Conservation (phyloP, 495 filamentous ascomycete species). For the Penicillium crystallinum region DNA sequence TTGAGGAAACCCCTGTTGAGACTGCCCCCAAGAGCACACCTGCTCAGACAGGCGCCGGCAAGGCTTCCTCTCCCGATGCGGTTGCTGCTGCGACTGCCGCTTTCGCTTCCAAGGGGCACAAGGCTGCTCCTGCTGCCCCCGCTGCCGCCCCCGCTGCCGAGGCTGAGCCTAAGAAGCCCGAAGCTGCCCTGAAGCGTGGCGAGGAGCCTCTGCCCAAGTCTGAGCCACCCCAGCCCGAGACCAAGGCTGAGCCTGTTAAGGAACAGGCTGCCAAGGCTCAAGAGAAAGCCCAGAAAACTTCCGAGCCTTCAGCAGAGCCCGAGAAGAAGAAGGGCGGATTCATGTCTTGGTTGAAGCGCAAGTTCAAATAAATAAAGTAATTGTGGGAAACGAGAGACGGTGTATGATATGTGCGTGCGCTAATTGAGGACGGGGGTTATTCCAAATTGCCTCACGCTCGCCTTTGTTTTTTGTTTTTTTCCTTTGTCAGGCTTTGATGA, state of each 20-base stretch:
- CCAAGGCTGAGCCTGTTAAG: slow-evolving; percentile 2
- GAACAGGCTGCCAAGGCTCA: slow-evolving; percentile 11
- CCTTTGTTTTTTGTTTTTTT: slow-evolving; percentile 8
- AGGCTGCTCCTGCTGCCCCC: slow-evolving; percentile 9
- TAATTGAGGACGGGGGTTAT: slow-evolving; percentile 1
- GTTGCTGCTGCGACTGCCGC: slow-evolving; percentile 24
- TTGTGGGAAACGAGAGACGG: slow-evolving; percentile 7
- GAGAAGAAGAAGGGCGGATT: slow-evolving; percentile 30
- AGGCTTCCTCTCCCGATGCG: slow-evolving; percentile 15
- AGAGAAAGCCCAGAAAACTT: slow-evolving; percentile 8
- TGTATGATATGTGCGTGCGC: slow-evolving; percentile 22
- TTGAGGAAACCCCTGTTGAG: not conserved
- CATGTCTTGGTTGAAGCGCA: slow-evolving; percentile 27
- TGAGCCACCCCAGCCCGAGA: slow-evolving; percentile 17
- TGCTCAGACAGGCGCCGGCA: not conserved
- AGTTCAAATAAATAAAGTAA: slow-evolving; percentile 21
- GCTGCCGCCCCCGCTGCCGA: slow-evolving; percentile 11
- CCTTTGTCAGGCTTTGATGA: slow-evolving; percentile 19
- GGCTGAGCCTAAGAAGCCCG: slow-evolving; percentile 22
- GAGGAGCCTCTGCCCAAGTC: slow-evolving; percentile 15
- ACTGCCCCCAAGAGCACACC: slow-evolving; percentile 4
- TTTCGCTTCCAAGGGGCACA: slow-evolving; percentile 23
- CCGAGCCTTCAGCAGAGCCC: slow-evolving; percentile 8
- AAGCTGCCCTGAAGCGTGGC: slow-evolving; percentile 21
- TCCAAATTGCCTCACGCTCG: not conserved